A percentile compares a stretch with the other conserved stretches of the same genome.
Evolutionary conservation across 2,329 filamentous ascomycete species (phyloP).

Genomic region (Ceratocystis albifundus): DNA sequence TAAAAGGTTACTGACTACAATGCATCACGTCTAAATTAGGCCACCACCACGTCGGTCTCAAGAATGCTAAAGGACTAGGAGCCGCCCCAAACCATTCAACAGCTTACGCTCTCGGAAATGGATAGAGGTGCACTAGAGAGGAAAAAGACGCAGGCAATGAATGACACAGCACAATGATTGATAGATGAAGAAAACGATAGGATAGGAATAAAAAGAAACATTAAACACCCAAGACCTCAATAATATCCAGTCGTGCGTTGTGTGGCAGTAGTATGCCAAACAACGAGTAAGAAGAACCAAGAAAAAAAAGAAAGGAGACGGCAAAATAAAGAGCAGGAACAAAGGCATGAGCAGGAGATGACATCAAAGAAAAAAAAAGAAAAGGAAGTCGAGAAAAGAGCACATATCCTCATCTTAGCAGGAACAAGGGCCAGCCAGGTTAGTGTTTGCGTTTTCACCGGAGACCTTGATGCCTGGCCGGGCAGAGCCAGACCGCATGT

Average conservation of each 20-base stretch:
- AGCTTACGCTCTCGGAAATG: too few relatives aligned
- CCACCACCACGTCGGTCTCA: too few relatives aligned
- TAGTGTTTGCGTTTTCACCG: constrained; percentile 47
- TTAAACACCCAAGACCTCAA: constrained; percentile 17
- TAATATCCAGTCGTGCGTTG: constrained; percentile 17
- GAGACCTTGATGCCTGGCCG: constrained; percentile 48
- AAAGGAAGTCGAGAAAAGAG: background rate
- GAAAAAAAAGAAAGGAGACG: constrained; percentile 12
- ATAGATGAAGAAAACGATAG: background rate
- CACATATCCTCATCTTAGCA: constrained; percentile 34
- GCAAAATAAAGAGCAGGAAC: constrained; percentile 5
- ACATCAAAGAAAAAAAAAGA: constrained; percentile 15
- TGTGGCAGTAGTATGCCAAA: constrained; percentile 3
- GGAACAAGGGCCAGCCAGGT: constrained; percentile 44
- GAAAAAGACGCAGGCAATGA: too few relatives aligned
- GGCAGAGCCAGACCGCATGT: constrained; percentile 53
- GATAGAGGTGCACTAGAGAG: too few relatives aligned
- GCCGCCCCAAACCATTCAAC: background rate
- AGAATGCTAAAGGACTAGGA: too few relatives aligned
- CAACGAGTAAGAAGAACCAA: constrained; percentile 16
- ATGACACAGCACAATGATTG: background rate
- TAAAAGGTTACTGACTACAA: background rate
- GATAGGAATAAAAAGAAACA: constrained; percentile 14
- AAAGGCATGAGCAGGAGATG: background rate
- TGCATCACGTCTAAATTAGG: too few relatives aligned